phyloP scores from a whole-genome alignment of 139 green algal species.

The Chlamydomonas asymmetrica region DNA sequence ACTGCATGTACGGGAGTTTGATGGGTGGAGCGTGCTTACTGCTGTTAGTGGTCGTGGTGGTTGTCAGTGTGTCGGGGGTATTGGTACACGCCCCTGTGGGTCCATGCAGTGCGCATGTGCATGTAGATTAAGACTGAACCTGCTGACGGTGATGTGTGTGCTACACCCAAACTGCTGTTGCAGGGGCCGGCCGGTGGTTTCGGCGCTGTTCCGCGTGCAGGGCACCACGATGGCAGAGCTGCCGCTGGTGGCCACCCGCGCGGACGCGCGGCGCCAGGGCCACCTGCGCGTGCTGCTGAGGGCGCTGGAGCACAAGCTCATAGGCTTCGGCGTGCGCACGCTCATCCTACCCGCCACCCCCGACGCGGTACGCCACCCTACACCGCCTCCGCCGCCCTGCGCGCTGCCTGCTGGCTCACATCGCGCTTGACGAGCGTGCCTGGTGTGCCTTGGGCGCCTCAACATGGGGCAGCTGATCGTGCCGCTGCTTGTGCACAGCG shows the following conservation, averaged over 20 bases:
- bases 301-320: slow-evolving; percentile 24
- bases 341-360: slow-evolving; percentile 45
- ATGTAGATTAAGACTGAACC: too few species aligned
- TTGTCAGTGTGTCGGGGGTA: background rate
- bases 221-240: slow-evolving; percentile 82
- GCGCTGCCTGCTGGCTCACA: background rate
- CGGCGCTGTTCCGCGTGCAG: slow-evolving; percentile 79
- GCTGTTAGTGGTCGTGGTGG: background rate
- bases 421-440: background rate
- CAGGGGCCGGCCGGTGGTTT: slow-evolving; percentile 66
- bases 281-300: slow-evolving; percentile 71
- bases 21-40: too few species aligned
- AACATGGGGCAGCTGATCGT: too few species aligned
- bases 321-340: slow-evolving; percentile 44
- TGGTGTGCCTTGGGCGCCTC: too few species aligned
- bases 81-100: background rate
- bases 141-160: too few species aligned
- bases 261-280: slow-evolving; percentile 70
- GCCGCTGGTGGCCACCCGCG: slow-evolving; percentile 84
- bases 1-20: too few species aligned
- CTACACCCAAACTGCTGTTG: background rate
- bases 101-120: background rate
- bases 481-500: too few species aligned
- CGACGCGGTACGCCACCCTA: slow-evolving; percentile 15
- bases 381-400: slow-evolving; percentile 11